Conservation (phyloP, 495 filamentous ascomycete genomes). For the Penicillium canariense region DNA sequence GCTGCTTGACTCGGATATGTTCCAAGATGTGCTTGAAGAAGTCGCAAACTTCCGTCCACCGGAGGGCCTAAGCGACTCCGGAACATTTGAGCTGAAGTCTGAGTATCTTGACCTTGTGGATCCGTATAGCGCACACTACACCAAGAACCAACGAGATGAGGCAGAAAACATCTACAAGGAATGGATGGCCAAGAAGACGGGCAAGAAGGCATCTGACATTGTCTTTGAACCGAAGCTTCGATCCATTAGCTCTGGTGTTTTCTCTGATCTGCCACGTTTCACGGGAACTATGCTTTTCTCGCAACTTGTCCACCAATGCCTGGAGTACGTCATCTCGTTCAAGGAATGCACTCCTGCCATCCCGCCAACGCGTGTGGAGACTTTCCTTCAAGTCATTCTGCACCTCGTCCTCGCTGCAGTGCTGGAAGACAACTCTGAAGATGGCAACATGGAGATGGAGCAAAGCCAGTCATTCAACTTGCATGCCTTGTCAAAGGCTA, state of each 20-base stretch:
- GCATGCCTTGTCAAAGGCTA: constrained; percentile 60
- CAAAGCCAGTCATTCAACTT: constrained; percentile 61
- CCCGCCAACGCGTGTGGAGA: constrained; percentile 78
- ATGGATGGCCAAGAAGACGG: constrained; percentile 83
- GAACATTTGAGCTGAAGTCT: constrained; percentile 88
- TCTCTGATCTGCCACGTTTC: constrained; percentile 70
- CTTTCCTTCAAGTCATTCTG: constrained; percentile 85
- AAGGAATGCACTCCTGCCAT: constrained; percentile 65
- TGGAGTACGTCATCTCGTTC: constrained; percentile 70
- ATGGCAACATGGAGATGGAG: constrained; percentile 51
- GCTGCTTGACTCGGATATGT: constrained; percentile 65
- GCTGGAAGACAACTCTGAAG: constrained; percentile 68
- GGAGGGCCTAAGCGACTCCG: constrained; percentile 86
- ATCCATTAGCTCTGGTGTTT: constrained; percentile 73
- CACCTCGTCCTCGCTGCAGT: constrained; percentile 83
- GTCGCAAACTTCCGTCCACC: constrained; percentile 87
- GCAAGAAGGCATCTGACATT: constrained; percentile 74
- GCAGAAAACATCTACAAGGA: constrained; percentile 83
- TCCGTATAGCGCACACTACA: constrained; percentile 92
- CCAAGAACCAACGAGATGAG: constrained; percentile 95
- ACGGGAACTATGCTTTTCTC: constrained; percentile 82
- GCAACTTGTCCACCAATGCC: constrained; percentile 84
- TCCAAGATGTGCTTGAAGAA: constrained; percentile 82
- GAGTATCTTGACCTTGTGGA: constrained; percentile 83
- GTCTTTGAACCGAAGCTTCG: constrained; percentile 90